Evolutionary conservation across 257 asterid species (phyloP), one percentile per base, ranked within the genome.

Genomic region (Datura wrightii): DNA sequence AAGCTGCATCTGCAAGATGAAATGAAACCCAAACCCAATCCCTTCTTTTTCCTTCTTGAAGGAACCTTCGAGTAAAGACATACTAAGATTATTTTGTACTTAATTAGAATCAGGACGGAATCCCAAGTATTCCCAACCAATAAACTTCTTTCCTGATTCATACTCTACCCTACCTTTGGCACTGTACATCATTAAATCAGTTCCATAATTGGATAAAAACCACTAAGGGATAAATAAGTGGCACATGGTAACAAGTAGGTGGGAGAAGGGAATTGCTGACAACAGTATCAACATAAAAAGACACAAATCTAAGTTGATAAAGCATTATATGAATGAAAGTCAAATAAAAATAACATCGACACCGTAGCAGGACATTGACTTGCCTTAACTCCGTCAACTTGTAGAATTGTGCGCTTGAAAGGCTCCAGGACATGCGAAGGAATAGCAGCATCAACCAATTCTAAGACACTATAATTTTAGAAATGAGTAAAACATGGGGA

Each of bases 381-480:
- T 92, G 89, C 98, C 97, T 95, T 93, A 82, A 96, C 99, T 84
- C 99, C 98, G 83, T 97, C 97, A 79, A 93, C 97, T 78, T 88
- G 94, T 66, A 95, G 89, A 83, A 95, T 94, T 36, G 97, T 92
- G 84, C n/a, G 89, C 83, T 87, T 92, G 83, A 92, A 95, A 78
- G 96, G 98, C 86, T 93, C 97, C 85, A 97, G 86, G 44, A 84
- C 84, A 85, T 93, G 90, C 11, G 94, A 85, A 16, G 95, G 97
- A 86, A 97, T 88, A 84, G 99, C 98, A 90, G 99, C 99, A 91
- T 97, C 99, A 84, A 97, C 99, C 93, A 97, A 84, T 89, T 97
- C 99, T 95, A 97, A 85, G 89, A 94, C 84, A 84, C 99, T 96
- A 72, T 60, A 42, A 85, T 56, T 62, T 72, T 82, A 50, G 36